Evolutionary conservation across 192 early-diverging fungal genomes (phyloP).

Genomic region (Cetraspora pellucida): DNA sequence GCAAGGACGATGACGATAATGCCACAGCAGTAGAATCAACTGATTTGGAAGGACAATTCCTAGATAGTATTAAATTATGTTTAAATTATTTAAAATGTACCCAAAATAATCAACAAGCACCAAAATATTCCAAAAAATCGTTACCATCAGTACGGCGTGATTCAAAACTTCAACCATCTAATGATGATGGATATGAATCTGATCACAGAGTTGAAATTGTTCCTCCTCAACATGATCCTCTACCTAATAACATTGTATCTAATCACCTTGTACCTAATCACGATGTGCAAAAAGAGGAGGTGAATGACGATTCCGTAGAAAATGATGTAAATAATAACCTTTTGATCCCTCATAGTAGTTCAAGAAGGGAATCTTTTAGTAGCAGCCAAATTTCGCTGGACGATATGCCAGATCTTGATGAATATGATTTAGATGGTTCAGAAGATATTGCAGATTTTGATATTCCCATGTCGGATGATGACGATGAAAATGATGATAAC

Average conservation of each 20-base stretch:
- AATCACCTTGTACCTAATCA: neutral
- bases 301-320: neutral
- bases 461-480: conserved; percentile 9
- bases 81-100: conserved; percentile 35
- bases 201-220: neutral
- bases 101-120: conserved; percentile 10
- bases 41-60: conserved; percentile 36
- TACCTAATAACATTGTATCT: too few relatives aligned
- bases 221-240: neutral
- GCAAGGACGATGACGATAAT: conserved; percentile 33
- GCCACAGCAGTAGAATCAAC: conserved; percentile 34
- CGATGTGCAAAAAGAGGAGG: neutral
- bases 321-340: conserved; percentile 6
- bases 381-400: conserved; percentile 26
- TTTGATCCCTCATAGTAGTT: too few relatives aligned
- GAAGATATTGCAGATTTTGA: conserved; percentile 30
- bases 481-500: neutral
- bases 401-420: conserved; percentile 9
- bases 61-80: conserved; percentile 36
- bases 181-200: conserved; percentile 17
- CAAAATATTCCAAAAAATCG: neutral
- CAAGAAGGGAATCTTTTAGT: conserved; percentile 15
- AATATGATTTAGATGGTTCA: conserved; percentile 19
- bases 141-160: neutral
- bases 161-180: conserved; percentile 25